Conservation (phyloP, 2,329 filamentous ascomycete genomes). For the Gaeumannomyces tritici region DNA sequence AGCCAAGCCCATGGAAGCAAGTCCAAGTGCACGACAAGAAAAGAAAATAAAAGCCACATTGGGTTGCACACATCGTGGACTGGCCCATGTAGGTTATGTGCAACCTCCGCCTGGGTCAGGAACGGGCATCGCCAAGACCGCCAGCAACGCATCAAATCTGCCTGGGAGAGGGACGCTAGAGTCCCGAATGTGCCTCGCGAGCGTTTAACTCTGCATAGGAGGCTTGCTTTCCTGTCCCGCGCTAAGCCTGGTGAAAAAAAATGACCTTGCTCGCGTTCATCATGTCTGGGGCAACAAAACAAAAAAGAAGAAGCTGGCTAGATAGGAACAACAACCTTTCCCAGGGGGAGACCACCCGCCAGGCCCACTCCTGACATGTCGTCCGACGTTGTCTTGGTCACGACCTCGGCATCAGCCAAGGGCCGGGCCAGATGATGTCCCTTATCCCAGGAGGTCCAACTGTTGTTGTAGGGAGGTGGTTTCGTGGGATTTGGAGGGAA, state of each 20-base stretch:
- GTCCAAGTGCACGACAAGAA: too few relatives aligned
- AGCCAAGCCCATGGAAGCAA: background rate
- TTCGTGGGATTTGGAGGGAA: background rate
- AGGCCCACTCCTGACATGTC: background rate
- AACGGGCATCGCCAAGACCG: background rate
- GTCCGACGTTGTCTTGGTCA: background rate
- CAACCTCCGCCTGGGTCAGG: background rate
- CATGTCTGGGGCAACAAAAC: background rate
- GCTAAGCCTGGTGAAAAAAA: too few relatives aligned
- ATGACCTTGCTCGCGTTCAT: too few relatives aligned
- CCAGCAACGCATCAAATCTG: background rate
- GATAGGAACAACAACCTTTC: background rate
- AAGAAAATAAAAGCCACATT: background rate
- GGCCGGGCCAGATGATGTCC: too few relatives aligned
- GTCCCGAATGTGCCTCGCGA: too few relatives aligned
- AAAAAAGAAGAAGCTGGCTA: too few relatives aligned
- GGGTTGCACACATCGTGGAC: background rate
- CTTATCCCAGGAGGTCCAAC: too few relatives aligned
- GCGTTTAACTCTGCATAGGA: too few relatives aligned
- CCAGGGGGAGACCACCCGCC: too few relatives aligned
- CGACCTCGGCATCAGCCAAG: too few relatives aligned
- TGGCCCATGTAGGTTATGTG: background rate
- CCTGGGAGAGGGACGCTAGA: background rate
- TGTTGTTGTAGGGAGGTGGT: too few relatives aligned
- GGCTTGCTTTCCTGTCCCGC: too few relatives aligned